phyloP scores from a whole-genome alignment of 2,329 filamentous ascomycete species.

The Ophiognomonia clavigignenti-juglandacearum region DNA sequence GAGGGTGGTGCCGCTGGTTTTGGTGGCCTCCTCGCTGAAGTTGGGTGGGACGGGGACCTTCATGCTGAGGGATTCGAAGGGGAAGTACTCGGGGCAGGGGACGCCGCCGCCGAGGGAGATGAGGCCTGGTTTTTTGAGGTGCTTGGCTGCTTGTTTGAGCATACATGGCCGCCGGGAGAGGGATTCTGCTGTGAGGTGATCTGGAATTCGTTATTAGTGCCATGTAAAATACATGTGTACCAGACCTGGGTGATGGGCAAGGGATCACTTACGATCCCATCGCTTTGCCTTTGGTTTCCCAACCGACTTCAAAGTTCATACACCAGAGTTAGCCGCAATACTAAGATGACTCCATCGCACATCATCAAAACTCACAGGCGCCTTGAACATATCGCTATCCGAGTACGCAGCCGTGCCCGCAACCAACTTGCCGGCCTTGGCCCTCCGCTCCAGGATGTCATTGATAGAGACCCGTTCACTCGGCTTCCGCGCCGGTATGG shows the following conservation, averaged over 20 bases:
- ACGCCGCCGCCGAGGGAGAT: slow-evolving; percentile 92
- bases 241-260: too few relatives aligned
- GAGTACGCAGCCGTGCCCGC: slow-evolving; percentile 73
- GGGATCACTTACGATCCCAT: slow-evolving; percentile 73
- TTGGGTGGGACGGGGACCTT: slow-evolving; percentile 65
- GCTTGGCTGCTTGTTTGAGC: slow-evolving; percentile 78
- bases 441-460: slow-evolving; percentile 62
- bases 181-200: slow-evolving; percentile 59
- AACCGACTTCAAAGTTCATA: slow-evolving; percentile 20
- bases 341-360: too few relatives aligned
- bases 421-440: slow-evolving; percentile 66
- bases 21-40: slow-evolving; percentile 66
- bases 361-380: slow-evolving; percentile 45
- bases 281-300: slow-evolving; percentile 72
- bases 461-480: slow-evolving; percentile 49
- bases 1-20: slow-evolving; percentile 54
- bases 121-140: slow-evolving; percentile 73
- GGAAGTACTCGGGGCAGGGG: slow-evolving; percentile 86
- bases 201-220: too few relatives aligned
- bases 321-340: neutral
- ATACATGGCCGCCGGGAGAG: slow-evolving; percentile 58
- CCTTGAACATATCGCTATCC: slow-evolving; percentile 80
- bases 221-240: too few relatives aligned
- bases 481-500: slow-evolving; percentile 9
- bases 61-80: slow-evolving; percentile 73